These are phyloP conservation scores for Macrophomina pseudophaseolina DNA, from an alignment of 2,329 filamentous ascomycete species.

Conservation along the genomic window DNA sequence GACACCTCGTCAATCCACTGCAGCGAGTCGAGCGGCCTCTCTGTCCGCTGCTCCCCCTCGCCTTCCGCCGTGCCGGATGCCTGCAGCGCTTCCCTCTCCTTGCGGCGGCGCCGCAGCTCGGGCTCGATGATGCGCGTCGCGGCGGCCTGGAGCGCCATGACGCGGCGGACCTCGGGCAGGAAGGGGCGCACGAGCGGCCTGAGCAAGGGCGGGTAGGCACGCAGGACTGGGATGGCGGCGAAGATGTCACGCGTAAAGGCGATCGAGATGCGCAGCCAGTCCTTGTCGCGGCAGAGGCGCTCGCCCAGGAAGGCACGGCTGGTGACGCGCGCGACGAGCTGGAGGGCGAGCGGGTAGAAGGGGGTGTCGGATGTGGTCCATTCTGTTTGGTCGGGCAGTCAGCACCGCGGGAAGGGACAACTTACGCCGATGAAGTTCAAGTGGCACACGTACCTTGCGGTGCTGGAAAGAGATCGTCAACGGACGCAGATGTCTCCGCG, in stretches of 20 bases:
- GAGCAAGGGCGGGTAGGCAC: constrained; percentile 41
- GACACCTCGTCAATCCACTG: background rate
- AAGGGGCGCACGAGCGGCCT: constrained; percentile 32
- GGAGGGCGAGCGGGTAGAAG: background rate
- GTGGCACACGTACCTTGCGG: background rate
- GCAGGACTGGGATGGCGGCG: constrained; percentile 36
- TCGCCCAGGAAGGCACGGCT: constrained; percentile 42
- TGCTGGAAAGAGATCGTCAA: background rate
- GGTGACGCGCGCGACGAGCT: background rate
- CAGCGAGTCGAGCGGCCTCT: background rate
- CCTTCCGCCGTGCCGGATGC: background rate
- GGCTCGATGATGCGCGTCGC: background rate
- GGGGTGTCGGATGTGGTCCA: background rate
- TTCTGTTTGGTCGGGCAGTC: background rate
- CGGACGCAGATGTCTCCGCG: background rate
- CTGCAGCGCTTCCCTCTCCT: background rate
- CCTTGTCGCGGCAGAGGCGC: constrained; percentile 42
- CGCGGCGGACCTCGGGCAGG: background rate
- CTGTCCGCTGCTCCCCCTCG: background rate
- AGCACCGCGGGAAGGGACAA: background rate
- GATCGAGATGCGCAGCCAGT: constrained; percentile 45
- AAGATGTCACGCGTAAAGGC: constrained; percentile 45
- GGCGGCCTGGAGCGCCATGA: background rate
- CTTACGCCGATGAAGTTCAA: background rate
- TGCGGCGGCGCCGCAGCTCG: background rate